Evolutionary conservation across 1,139 yeast species (phyloP).

Genomic region (Eremothecium cymbalariae): DNA sequence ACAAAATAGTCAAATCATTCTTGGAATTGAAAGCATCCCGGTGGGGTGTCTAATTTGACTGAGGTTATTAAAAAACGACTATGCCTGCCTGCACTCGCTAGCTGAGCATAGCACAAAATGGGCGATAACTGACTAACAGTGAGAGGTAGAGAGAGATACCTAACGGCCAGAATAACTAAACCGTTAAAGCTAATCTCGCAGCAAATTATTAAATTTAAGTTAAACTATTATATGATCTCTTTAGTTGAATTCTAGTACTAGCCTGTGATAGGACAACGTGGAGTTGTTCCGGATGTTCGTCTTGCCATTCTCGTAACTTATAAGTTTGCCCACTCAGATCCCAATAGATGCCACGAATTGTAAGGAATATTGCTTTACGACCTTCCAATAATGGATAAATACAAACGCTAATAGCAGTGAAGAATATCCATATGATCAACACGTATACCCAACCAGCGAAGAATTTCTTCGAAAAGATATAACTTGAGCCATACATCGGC

Average conservation of each 20-base stretch:
- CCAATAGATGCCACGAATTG: constrained; percentile 76
- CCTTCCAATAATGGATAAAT: constrained; percentile 63
- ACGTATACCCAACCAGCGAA: constrained; percentile 82
- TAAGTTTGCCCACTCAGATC: constrained; percentile 66
- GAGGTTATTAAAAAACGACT: too few species aligned
- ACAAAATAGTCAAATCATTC: too few species aligned
- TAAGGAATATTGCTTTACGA: constrained; percentile 50
- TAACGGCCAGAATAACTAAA: too few species aligned
- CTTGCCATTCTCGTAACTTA: constrained; percentile 69
- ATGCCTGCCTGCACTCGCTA: too few species aligned
- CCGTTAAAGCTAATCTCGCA: not conserved
- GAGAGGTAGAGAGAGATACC: too few species aligned
- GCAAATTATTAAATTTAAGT: not conserved
- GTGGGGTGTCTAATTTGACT: too few species aligned
- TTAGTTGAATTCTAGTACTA: constrained; percentile 26
- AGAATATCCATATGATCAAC: constrained; percentile 63
- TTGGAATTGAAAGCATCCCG: too few species aligned
- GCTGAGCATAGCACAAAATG: too few species aligned
- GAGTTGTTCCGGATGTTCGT: constrained; percentile 55
- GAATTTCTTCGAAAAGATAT: constrained; percentile 60
- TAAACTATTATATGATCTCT: constrained; percentile 1
- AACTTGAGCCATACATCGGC: constrained; percentile 77
- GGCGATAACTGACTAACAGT: too few species aligned
- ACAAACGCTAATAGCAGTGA: constrained; percentile 48
- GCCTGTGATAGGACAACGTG: constrained; percentile 62